Percentiles rank a stretch among this genome's conserved stretches.
Evolutionary conservation across 129 eudicot genomes (phyloP).

Genomic region (Calendula officinalis): DNA sequence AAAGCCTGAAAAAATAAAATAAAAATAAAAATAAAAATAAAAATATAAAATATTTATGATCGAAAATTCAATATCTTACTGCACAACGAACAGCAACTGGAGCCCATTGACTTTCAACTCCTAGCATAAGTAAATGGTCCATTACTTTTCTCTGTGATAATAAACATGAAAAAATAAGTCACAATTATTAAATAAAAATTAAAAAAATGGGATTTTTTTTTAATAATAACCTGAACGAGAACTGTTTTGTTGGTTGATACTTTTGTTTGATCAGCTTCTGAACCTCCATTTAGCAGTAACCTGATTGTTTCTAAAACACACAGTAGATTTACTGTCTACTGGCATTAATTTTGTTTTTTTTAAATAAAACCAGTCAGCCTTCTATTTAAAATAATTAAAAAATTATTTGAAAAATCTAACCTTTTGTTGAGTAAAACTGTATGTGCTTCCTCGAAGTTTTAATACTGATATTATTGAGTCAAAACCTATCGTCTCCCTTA

Average conservation of each 20-base stretch:
- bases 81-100: slow-evolving; percentile 85
- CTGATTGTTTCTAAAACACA: slow-evolving; percentile 76
- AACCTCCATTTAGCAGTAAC: slow-evolving; percentile 53
- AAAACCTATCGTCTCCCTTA: slow-evolving; percentile 89
- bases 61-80: slow-evolving; percentile 39
- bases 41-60: not conserved
- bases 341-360: slow-evolving; percentile 44
- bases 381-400: slow-evolving; percentile 3
- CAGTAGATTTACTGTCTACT: slow-evolving; percentile 91
- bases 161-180: not conserved
- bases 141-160: slow-evolving; percentile 56
- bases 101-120: slow-evolving; percentile 97
- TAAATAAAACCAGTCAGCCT: slow-evolving; percentile 30
- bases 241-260: slow-evolving; percentile 66
- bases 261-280: slow-evolving; percentile 61
- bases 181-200: not conserved
- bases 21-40: not conserved
- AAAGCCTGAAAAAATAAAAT: slow-evolving; percentile 57
- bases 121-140: slow-evolving; percentile 81
- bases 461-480: slow-evolving; percentile 74
- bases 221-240: slow-evolving; percentile 71
- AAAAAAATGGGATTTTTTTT: not conserved
- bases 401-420: slow-evolving; percentile 45
- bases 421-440: slow-evolving; percentile 88
- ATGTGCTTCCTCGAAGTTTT: slow-evolving; percentile 72